Evolutionary conservation across 305 asterid species (phyloP).

Genomic region (Vinca major): DNA sequence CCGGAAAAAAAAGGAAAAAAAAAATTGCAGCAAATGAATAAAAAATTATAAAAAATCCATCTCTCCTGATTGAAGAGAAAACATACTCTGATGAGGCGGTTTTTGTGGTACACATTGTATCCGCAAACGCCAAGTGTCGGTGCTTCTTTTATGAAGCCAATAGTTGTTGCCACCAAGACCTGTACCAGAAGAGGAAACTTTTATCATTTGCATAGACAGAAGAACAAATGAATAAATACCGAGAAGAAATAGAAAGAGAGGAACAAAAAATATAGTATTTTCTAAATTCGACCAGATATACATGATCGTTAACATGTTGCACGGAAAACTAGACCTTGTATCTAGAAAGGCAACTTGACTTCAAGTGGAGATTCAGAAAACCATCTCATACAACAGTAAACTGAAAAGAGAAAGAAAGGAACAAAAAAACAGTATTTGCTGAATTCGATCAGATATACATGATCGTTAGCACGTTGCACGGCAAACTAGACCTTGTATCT

Average conservation of each 20-base stretch:
- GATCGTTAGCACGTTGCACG: neutral
- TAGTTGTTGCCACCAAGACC: constrained; percentile 53
- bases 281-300: neutral
- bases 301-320: neutral
- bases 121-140: constrained; percentile 61
- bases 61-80: neutral
- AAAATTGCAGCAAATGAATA: constrained; percentile 1
- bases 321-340: neutral
- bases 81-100: constrained; percentile 85
- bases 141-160: constrained; percentile 86
- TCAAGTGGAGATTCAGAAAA: neutral
- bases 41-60: too few species aligned
- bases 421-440: neutral
- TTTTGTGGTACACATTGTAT: constrained; percentile 82
- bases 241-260: neutral
- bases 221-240: neutral
- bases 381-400: neutral
- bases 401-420: neutral
- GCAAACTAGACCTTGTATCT: neutral
- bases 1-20: neutral
- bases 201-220: neutral
- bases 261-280: neutral
- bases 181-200: constrained; percentile 16
- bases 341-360: neutral
- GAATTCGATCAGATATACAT: neutral